Evolutionary conservation across 805 yeast genomes (phyloP), one percentile per base, ranked within the genome.

Genomic region (Barnettozyma botsteinii): DNA sequence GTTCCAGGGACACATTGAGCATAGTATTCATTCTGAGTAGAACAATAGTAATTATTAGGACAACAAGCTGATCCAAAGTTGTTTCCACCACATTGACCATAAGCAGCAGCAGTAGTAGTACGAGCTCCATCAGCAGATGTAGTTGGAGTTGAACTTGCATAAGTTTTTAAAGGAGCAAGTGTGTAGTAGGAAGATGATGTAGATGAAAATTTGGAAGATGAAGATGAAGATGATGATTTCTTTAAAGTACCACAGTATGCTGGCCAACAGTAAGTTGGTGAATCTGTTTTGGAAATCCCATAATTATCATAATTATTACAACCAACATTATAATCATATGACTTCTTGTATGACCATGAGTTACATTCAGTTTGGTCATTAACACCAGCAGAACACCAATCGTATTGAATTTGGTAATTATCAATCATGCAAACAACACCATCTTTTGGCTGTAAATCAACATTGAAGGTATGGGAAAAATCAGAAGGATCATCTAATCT

Each of bases 311-410:
- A 33, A 36, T 46, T 41, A 26, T 45, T 26, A 33, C 57, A 53
- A 18, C 55, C 55, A 4, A 49, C 47, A 31, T 36, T 45, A 40
- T 52, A 46, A 23, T 52, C 55, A 31, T 53, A 55, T 9, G 57
- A 50, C 8, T 23, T 28, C 4, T 36, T 49, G 29, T 46, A 55
- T 1, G 22, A 32, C 56, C 57, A 53, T 1, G 14, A 25, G 19
- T 33, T 23, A 33, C 59, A 53, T 35, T 48, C 51, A 8, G 44
- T 15, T 25, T 35, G 11, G 25, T 49, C 51, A 18, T 47, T 36
- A 5, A 48, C 43, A 31, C 49, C 47, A 7, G 33, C 41, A 11
- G 37, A 3, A 24, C 47, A 46, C 46, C 50, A 46, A 29, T 33
- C 45, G 30, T 28, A 47, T 22, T 47, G 43, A 14, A 47, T 39